These are phyloP conservation scores for Acacia pycnantha DNA, from an alignment of 331 rosid genomes.

Conservation along the genomic window DNA sequence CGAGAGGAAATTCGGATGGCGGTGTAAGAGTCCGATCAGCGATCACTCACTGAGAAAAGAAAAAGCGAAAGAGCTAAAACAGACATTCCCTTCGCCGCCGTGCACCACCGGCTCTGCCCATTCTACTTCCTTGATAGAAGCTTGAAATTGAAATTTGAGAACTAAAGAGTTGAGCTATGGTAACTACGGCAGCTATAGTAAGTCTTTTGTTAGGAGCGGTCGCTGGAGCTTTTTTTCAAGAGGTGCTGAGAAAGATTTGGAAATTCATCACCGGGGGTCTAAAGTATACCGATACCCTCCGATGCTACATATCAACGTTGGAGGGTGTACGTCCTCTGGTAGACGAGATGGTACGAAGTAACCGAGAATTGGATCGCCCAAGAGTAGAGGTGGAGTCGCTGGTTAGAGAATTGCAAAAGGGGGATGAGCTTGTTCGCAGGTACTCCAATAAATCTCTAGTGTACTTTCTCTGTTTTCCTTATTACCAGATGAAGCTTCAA, in stretches of 20 bases:
- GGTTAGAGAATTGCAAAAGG: not conserved
- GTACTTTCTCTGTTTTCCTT: not conserved
- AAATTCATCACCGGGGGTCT: conserved; percentile 13
- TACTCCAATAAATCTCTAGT: conserved; percentile 20
- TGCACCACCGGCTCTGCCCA: not conserved
- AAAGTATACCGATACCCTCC: conserved; percentile 10
- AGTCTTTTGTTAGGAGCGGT: not conserved
- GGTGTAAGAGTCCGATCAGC: not conserved
- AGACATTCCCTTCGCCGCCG: not conserved
- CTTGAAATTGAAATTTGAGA: not conserved
- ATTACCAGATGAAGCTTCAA: conserved; percentile 21
- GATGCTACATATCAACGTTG: conserved; percentile 19
- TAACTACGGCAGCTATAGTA: too few species aligned
- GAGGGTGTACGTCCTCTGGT: conserved; percentile 13
- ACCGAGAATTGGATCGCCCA: conserved; percentile 20
- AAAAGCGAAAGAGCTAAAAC: not conserved
- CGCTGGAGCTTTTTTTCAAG: conserved; percentile 28
- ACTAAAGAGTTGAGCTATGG: too few species aligned
- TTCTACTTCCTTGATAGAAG: not conserved
- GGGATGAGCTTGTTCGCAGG: conserved; percentile 25
- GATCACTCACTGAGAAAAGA: not conserved
- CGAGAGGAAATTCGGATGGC: not conserved
- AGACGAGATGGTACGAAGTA: not conserved
- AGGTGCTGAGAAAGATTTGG: not conserved
- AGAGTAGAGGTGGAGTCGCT: conserved; percentile 13